Conservation (phyloP, 2,329 filamentous ascomycete species). For the Pseudonectria foliicola region DNA sequence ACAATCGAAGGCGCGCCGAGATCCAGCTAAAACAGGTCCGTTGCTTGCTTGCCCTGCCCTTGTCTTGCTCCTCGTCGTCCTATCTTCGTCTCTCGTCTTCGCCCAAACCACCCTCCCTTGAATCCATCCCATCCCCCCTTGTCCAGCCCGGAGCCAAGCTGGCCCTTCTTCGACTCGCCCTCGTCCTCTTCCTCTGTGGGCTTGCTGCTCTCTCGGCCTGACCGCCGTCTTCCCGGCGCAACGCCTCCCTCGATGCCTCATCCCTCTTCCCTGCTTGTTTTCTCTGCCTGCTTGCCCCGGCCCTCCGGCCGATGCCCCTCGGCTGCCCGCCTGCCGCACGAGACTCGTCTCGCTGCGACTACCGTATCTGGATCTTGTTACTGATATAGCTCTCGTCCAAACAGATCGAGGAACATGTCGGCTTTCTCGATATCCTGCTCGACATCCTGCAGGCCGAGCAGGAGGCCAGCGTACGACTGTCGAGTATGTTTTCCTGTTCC, state of each 20-base stretch:
- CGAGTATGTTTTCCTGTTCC: constrained; percentile 56
- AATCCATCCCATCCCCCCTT: constrained; percentile 1
- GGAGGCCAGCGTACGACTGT: constrained; percentile 75
- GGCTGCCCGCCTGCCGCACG: constrained; percentile 10
- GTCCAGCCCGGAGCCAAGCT: constrained; percentile 1
- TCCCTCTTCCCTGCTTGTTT: constrained; percentile 1
- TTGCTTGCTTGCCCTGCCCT: constrained; percentile 4
- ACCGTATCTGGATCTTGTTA: constrained; percentile 3
- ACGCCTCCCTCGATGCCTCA: background rate
- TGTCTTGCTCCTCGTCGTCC: no score
- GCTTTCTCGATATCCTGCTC: constrained; percentile 84
- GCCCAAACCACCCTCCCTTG: no score
- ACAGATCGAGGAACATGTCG: constrained; percentile 82
- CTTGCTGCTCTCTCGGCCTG: constrained; percentile 6
- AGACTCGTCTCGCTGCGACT: constrained; percentile 4
- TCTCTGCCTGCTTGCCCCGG: constrained; percentile 3
- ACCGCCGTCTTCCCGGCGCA: constrained; percentile 1
- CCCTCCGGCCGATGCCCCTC: constrained; percentile 6
- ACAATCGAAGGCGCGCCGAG: constrained; percentile 70
- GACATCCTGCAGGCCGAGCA: constrained; percentile 87
- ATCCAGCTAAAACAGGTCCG: constrained; percentile 74
- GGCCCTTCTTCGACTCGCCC: no score
- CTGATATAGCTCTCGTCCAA: constrained; percentile 14
- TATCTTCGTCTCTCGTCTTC: no score
- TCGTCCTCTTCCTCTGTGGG: constrained; percentile 2